Conservation (phyloP, 257 asterid genomes). For the Nicotiana attenuata region DNA sequence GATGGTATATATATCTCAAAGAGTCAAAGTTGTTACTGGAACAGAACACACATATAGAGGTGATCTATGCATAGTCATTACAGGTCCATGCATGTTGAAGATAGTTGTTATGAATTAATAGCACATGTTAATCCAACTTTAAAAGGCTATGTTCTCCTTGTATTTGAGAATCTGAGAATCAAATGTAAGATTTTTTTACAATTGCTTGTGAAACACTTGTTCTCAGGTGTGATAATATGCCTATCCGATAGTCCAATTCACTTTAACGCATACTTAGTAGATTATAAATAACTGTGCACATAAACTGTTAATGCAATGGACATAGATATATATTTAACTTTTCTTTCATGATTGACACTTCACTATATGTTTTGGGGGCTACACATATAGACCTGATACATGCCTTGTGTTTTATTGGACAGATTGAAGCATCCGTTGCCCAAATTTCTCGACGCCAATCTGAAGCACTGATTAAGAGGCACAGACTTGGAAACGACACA, state of each 20-base stretch:
- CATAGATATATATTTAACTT: neutral
- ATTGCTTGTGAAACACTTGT: neutral
- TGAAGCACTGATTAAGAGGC: conserved; percentile 33
- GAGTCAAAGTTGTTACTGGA: conserved; percentile 1
- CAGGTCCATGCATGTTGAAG: neutral
- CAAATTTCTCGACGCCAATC: conserved; percentile 32
- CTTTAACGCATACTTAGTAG: neutral
- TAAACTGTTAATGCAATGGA: neutral
- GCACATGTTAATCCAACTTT: neutral
- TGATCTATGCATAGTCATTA: neutral
- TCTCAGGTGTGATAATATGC: neutral
- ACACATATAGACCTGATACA: neutral
- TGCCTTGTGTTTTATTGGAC: conserved; percentile 1
- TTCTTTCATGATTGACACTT: neutral
- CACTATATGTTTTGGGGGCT: neutral
- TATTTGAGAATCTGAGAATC: neutral
- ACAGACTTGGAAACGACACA: conserved; percentile 20
- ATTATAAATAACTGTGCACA: neutral
- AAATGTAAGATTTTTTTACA: neutral
- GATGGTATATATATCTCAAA: too few species aligned
- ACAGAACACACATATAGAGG: neutral
- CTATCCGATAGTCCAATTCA: neutral
- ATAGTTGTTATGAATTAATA: neutral
- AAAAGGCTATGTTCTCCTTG: neutral
- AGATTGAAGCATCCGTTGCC: conserved; percentile 39